Conservation (phyloP, 148 eudicot species). For the Vaccinium macrocarpon region DNA sequence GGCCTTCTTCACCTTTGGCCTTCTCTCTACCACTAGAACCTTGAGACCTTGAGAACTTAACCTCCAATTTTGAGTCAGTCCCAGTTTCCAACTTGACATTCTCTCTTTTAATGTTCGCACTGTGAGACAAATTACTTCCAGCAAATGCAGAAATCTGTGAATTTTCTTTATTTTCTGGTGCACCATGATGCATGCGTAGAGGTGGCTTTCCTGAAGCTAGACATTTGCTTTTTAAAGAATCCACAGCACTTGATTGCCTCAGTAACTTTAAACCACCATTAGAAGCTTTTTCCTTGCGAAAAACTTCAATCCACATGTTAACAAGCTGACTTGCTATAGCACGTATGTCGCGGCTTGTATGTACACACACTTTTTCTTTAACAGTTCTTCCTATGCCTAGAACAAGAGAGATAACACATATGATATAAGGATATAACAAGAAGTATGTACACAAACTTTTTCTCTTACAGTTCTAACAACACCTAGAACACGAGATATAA, state of each 20-base stretch:
- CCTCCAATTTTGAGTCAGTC: constrained; percentile 38
- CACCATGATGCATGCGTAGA: constrained; percentile 40
- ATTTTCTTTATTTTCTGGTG: constrained; percentile 41
- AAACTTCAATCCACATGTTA: constrained; percentile 88
- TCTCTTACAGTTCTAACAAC: constrained; percentile 95
- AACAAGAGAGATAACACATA: constrained; percentile 16
- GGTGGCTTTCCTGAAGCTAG: constrained; percentile 55
- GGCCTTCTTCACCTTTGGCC: constrained; percentile 36
- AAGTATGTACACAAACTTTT: constrained; percentile 92
- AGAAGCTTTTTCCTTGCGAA: constrained; percentile 92
- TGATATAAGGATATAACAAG: background rate
- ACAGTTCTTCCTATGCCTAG: constrained; percentile 95
- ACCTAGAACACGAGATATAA: constrained; percentile 42
- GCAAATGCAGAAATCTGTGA: constrained; percentile 28
- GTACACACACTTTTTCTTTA: constrained; percentile 97
- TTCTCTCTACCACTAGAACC: constrained; percentile 42
- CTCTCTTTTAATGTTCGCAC: constrained; percentile 42
- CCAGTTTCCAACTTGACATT: constrained; percentile 39
- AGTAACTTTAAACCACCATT: constrained; percentile 62
- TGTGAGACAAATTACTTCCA: constrained; percentile 27
- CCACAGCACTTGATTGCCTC: constrained; percentile 54
- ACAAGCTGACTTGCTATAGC: constrained; percentile 96
- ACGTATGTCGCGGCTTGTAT: constrained; percentile 99
- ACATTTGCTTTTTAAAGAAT: constrained; percentile 55
- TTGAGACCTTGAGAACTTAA: constrained; percentile 40